A percentile compares a stretch with the other conserved stretches of the same genome.
These are phyloP conservation scores for Aspergillus hancockii DNA, from an alignment of 495 filamentous ascomycete genomes.

Conservation along the genomic window DNA sequence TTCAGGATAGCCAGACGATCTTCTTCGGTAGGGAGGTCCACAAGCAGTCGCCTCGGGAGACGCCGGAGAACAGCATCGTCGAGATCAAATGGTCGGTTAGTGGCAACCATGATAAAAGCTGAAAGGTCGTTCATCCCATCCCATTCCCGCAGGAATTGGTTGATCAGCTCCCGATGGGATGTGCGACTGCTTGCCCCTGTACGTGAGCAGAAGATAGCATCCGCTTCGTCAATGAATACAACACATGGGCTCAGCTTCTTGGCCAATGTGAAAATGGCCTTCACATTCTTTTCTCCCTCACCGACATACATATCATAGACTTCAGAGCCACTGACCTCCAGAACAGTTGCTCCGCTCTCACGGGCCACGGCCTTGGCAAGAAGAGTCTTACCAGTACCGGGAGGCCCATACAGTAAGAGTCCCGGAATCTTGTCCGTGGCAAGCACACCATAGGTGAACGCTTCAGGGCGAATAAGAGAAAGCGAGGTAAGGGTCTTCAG, in stretches of 20 bases:
- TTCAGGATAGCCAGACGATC: slow-evolving; percentile 79
- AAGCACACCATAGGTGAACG: slow-evolving; percentile 93
- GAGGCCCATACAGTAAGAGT: slow-evolving; percentile 88
- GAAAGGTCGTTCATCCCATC: slow-evolving; percentile 85
- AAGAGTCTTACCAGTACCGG: slow-evolving; percentile 93
- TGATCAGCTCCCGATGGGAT: slow-evolving; percentile 87
- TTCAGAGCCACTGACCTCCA: slow-evolving; percentile 71
- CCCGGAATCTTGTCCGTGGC: slow-evolving; percentile 89
- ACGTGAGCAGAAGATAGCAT: slow-evolving; percentile 82
- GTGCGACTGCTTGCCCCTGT: slow-evolving; percentile 56
- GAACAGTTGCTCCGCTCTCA: slow-evolving; percentile 84
- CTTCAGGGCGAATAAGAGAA: slow-evolving; percentile 85
- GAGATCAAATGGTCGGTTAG: slow-evolving; percentile 90
- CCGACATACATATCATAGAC: slow-evolving; percentile 97
- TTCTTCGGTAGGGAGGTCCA: slow-evolving; percentile 79
- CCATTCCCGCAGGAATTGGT: slow-evolving; percentile 98
- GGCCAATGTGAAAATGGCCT: slow-evolving; percentile 86
- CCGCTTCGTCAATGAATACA: slow-evolving; percentile 96
- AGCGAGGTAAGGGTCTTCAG: slow-evolving; percentile 87
- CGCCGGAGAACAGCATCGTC: slow-evolving; percentile 88
- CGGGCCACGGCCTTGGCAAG: slow-evolving; percentile 95
- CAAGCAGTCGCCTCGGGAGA: slow-evolving; percentile 78
- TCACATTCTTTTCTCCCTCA: slow-evolving; percentile 95
- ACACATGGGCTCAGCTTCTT: slow-evolving; percentile 92
- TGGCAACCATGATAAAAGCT: slow-evolving; percentile 99